Conservation (phyloP, 148 eudicot species). For the Dianthus caryophyllus region DNA sequence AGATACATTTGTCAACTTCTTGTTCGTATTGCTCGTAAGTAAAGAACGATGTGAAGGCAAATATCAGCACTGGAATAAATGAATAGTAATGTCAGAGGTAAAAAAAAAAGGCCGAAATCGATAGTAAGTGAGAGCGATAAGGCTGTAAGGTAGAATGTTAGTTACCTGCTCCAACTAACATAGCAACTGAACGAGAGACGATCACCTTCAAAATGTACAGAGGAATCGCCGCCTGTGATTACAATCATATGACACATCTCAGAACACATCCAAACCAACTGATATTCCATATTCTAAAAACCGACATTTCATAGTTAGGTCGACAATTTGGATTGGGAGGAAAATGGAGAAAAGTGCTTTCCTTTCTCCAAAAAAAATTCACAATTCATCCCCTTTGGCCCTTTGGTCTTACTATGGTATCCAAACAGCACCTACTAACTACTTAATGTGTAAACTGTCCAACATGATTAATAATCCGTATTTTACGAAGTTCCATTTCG, state of each 20-base stretch:
- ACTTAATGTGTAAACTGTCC: background rate
- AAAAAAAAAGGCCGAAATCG: background rate
- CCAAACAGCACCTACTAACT: no score
- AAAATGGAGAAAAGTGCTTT: no score
- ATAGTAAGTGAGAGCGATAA: background rate
- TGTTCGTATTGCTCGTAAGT: conserved; percentile 87
- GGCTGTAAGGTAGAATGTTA: no score
- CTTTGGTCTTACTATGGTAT: no score
- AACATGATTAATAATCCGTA: background rate
- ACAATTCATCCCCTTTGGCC: no score
- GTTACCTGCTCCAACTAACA: conserved; percentile 63
- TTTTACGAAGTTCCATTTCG: background rate
- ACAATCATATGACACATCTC: conserved; percentile 9
- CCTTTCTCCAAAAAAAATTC: no score
- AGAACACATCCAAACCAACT: background rate
- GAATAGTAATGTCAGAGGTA: conserved; percentile 15
- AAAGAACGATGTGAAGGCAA: conserved; percentile 61
- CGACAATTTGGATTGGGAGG: no score
- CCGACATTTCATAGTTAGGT: no score
- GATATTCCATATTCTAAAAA: background rate
- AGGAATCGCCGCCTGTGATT: conserved; percentile 47
- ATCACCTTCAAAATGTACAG: conserved; percentile 52
- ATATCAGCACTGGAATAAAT: conserved; percentile 54
- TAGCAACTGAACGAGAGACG: conserved; percentile 39
- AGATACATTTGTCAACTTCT: conserved; percentile 28